A percentile compares a stretch with the other conserved stretches of the same genome.
phyloP scores from a whole-genome alignment of 2,329 filamentous ascomycete species.

The Pyricularia pennisetigena region DNA sequence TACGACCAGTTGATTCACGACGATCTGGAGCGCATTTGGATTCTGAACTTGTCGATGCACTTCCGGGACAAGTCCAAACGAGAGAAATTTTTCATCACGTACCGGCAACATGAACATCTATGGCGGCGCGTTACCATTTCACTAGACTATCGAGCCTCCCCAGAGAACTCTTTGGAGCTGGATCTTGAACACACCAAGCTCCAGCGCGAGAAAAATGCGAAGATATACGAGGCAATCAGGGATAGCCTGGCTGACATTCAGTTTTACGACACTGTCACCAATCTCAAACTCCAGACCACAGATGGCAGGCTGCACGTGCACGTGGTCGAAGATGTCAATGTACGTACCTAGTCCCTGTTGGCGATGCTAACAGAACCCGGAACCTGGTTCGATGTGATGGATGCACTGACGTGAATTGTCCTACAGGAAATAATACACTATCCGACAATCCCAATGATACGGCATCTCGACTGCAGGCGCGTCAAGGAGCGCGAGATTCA shows the following conservation, averaged over 20 bases:
- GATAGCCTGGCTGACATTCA: constrained; percentile 89
- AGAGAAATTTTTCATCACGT: constrained; percentile 98
- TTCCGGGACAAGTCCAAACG: constrained; percentile 86
- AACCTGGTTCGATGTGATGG: neutral
- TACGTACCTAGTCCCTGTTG: constrained; percentile 26
- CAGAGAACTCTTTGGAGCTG: constrained; percentile 72
- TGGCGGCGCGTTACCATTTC: constrained; percentile 91
- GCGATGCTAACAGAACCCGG: neutral
- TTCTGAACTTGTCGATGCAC: constrained; percentile 96
- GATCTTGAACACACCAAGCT: constrained; percentile 70
- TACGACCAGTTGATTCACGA: constrained; percentile 60
- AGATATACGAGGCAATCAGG: constrained; percentile 90
- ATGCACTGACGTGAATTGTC: constrained; percentile 4
- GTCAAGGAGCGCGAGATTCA: constrained; percentile 65
- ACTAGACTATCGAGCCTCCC: constrained; percentile 78
- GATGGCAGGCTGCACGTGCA: constrained; percentile 88
- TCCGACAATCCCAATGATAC: constrained; percentile 61
- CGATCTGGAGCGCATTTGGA: constrained; percentile 85
- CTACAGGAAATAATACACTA: constrained; percentile 75
- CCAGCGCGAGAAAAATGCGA: constrained; percentile 84
- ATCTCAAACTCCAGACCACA: constrained; percentile 83
- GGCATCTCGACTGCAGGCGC: constrained; percentile 57
- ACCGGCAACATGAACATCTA: constrained; percentile 64
- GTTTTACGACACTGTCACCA: constrained; percentile 93
- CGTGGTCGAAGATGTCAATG: constrained; percentile 90